Base-by-base conservation (phyloP, 1,284 basidiomycete genomes). In the Xanthoconium separans region DNA sequence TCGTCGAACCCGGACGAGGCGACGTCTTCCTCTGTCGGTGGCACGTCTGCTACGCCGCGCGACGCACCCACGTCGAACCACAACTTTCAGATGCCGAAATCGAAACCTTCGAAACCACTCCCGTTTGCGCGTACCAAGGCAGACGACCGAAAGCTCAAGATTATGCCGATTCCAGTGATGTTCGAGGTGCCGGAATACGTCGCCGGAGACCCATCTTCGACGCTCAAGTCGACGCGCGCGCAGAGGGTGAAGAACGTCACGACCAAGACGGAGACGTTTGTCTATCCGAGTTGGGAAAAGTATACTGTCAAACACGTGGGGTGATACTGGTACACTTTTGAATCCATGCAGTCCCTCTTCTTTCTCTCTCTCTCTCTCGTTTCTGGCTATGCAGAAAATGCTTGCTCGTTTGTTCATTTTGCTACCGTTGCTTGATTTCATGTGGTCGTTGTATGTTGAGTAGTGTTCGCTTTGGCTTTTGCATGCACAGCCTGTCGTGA, bases 251-350 rank as follows among this genome's bases (percentile, higher is more conserved):
- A 71, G 58, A 71, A 68, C 53, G 72, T 76, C 55, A 72, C 71
- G 50, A 74, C 75, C 64, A 70, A 72, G 62, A 64, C 71, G 33
- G 77, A 83, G 65, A 74, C 77, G 50, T 75, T 79, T 47, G 59
- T 73, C 16, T 82, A 80, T 64, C 82, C 83, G 27, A 79, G 77
- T 50, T 87, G 85, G 84, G 77, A 85, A 65, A 73, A 81, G 51
- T 86, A 85, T 65, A 68, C 77, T 37, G 76, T 86, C 40, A 76
- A 75, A 58, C 73, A 70, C 50, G 68, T 69, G 15, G 72, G 70
- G 46, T 73, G 58, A 62, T 6, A 4, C 37, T 13, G 3, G 2
- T 37, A 37, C 15, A 9, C 18, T 13, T 13, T 12, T 15, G 11
- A 12, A 58, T 10, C n/a, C 11, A 10, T 33, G 30, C 12, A n/a